Base-by-base conservation (phyloP, 305 asterid genomes). In the Salvia sclarea region DNA sequence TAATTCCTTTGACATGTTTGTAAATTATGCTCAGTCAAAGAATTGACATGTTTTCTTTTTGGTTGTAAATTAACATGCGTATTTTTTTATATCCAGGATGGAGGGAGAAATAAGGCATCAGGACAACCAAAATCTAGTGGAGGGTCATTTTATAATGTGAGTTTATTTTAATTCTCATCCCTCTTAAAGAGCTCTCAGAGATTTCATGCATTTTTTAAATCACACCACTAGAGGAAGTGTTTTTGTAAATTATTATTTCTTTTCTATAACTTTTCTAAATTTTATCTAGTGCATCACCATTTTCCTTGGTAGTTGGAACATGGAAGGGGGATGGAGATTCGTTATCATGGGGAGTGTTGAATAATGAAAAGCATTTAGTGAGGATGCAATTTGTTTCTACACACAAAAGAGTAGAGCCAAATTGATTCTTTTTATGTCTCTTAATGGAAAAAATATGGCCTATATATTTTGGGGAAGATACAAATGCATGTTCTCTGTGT, bases 71-170 rank as follows among this genome's bases (percentile, higher is more conserved):
- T 60, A 44, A 2, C 30, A 47, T 33, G 30, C 25, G 44, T 61
- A 18, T 33, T 55, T 71, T 66, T 60, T 63, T 47, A 50, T 40
- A 44, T 68, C 40, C 81, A 89, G 93, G 96, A 78, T 43, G 93
- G 82, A 64, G 84, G 83, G 20, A 76, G 83, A 82, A 95, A 86
- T 45, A 91, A 84, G 77, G 53, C 82, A 57, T 62, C 80, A 9
- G 89, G 86, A 48, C 79, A 80, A 71, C 70, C 88, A 35, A 83
- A 73, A 41, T 86, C 71, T 71, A n/a, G 86, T 62, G 95, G 96
- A 75, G 96, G 95, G 61, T 70, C 96, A 75, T 90, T 92, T 81
- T 80, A 76, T 72, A 77, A 85, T 10, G 96, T 89, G 79, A 79
- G 97, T 86, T 72, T 41, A 47, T 64, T 17, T 57, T 33, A 70